Evolutionary conservation across 345 rosid genomes (phyloP), one percentile per base, ranked within the genome.

Genomic region (Lagerstroemia speciosa): DNA sequence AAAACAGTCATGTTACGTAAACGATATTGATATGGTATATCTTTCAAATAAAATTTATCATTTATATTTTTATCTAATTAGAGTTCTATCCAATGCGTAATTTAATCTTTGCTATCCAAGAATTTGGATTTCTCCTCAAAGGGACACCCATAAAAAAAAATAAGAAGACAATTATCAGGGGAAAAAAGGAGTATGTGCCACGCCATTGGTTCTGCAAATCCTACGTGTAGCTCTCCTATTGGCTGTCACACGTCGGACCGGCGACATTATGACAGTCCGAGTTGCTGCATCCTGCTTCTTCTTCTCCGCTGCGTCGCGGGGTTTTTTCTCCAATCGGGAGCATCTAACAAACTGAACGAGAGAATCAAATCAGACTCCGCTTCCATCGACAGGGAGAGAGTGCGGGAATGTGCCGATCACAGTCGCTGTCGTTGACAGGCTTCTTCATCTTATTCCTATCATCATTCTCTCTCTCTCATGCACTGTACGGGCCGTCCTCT

Each of bases 401-500:
- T 33, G 76, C 69, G 30, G 50, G 70, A 78, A 83, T 83, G 86
- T 45, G 17, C 52, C 74, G 76, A 80, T 76, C 78, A 27, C 76
- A 27, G 48, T 55, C 76, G 57, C 62, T 75, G 45, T 75, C 79
- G 71, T 66, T 81, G 14, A 60, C 79, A 33, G 48, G 75, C 66
- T 67, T 75, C 66, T 67, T 75, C 36, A 24, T 80, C 31, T 43
- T 77, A 65, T 69, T 80, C 16, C 67, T 74, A 30, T 43, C 69
- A 27, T 64, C 72, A 48, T 73, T 81, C 72, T 63, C 67, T 48
- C 32, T 73, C 50, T 74, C 83, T 41, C 65, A 75, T 38, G 98
- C 92, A 36, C 81, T 93, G 45, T 93, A 91, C 67, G 92, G 85
- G 29, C 78, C 99, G 20, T 94, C 99, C 3, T 91, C 99, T 6